Evolutionary conservation across 257 asterid species (phyloP), one percentile per base, ranked within the genome.

Genomic region (Nicotiana sylvestris): DNA sequence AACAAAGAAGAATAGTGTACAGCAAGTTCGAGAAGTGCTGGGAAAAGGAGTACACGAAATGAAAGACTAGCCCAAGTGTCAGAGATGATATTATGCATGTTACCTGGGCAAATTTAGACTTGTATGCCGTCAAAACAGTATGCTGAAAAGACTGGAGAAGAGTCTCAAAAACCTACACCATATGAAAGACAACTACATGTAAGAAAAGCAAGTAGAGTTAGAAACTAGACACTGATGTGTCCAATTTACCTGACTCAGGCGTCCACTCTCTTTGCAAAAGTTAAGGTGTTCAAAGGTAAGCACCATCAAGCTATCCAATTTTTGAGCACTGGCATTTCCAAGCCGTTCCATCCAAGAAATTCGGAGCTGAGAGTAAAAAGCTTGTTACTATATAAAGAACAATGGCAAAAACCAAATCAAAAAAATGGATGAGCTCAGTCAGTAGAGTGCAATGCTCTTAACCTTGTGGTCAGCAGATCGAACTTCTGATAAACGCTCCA

Each of bases 91-190:
- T 29, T 7, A 7, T 81, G 49, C 39, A 66, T 64, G 78, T 83
- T 89, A 96, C 99, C 98, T 96, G 99, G 33, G 95, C 91, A 89
- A 96, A 96, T 87, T 94, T 96, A 76, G 99, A 86, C 82, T 94
- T 96, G 84, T 94, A 90, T 12, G 98, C 94, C 43, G 97, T 92
- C 90, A 94, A 84, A 83, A 94, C 89, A 83, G 98, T 96, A 86
- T 81, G 92, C 83, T 90, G 90, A 91, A 96, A 96, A 29, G 99
- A 92, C 69, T 85, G 92, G 86, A 94, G 97, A 81, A 94, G 94
- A 39, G 88, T 87, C 83, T 92, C 97, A 85, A 94, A 94, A 74
- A 93, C 98, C 99, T 96, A 82, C 82, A 76, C 72, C 60, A 80
- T 68, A 60, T 8, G 74, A 60, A 79, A 76, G n/a, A 62, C 64